Evolutionary conservation across 148 eudicot genomes (phyloP), one percentile per base, ranked within the genome.

Genomic region (Mesembryanthemum crystallinum): DNA sequence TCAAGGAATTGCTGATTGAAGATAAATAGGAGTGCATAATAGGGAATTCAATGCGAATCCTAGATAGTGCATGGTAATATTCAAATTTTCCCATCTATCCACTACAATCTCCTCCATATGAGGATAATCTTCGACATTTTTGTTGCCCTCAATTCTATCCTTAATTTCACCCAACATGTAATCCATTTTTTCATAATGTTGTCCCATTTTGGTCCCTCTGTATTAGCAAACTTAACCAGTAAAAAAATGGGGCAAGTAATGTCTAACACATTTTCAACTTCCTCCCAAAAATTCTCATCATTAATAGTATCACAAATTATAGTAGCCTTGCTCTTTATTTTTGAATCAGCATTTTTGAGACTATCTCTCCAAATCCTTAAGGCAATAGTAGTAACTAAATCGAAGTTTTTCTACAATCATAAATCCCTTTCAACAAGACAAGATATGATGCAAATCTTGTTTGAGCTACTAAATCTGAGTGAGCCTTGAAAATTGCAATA

Each of bases 401-500:
- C n/a, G n/a, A n/a, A 5, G 54, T 52, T 42, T 75, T 71, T 27
- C 52, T 68, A 69, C 70, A 70, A 27, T 51, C 30, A 27, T 42
- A 5, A 6, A 80, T 21, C 29, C 52, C 12, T 14, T 63, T 63
- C 52, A 80, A 70, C 14, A 75, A 1, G 0, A 64, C 63, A n/a
- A 71, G 64, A 55, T 35, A 6, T 35, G 72, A 76, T 1, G 73
- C 77, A 64, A 76, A 81, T 37, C 80, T 71, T 3, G 79, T 80
- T n/a, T 75, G 70, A 0, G 75, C 79, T 1, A 80, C 79, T 35
- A 35, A 6, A 2, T 6, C 39, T 2, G 39, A 35, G 3, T 35
- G 39, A 35, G 4, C 6, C 6, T 6, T 35, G 6, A 35, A 35
- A 2, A 35, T 35, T 35, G 39, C 39, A 35, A 2, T 3, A 35